Evolutionary conservation across 352 stramenopile species (phyloP).

Genomic region (Phytophthora hybrid): DNA sequence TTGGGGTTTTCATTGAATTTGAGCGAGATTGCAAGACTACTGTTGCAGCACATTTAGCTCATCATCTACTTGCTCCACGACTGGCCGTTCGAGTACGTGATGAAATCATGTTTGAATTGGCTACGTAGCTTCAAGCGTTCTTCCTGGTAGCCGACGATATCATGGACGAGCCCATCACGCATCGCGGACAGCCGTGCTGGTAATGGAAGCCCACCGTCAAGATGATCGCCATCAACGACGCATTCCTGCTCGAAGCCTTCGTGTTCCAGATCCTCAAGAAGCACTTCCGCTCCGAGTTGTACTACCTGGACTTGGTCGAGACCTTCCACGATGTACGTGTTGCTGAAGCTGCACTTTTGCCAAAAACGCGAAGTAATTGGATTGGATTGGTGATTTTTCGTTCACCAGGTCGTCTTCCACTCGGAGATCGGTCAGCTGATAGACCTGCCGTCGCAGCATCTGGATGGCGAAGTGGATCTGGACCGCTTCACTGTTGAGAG

Average conservation of each 20-base stretch:
- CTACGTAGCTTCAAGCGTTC: conserved; percentile 97
- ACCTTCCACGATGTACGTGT: conserved; percentile 91
- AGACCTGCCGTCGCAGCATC: conserved; percentile 91
- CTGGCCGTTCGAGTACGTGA: too few species aligned
- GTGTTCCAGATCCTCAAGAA: conserved; percentile 92
- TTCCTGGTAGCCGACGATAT: conserved; percentile 99
- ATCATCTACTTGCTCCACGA: too few species aligned
- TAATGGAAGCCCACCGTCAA: conserved; percentile 92
- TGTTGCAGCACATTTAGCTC: too few species aligned
- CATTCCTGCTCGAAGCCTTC: conserved; percentile 95
- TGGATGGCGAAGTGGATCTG: conserved; percentile 83
- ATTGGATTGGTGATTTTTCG: neutral
- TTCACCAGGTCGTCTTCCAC: conserved; percentile 92
- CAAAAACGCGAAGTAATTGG: neutral
- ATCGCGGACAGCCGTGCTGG: conserved; percentile 98
- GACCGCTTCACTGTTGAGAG: conserved; percentile 94
- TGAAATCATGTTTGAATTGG: too few species aligned
- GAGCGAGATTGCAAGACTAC: too few species aligned
- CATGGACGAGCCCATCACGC: conserved; percentile 97
- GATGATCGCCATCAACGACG: conserved; percentile 98
- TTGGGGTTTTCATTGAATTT: conserved; percentile 31
- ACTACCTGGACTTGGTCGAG: conserved; percentile 96
- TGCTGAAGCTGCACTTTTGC: neutral
- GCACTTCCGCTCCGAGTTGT: conserved; percentile 81
- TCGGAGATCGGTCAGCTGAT: conserved; percentile 97